phyloP scores from a whole-genome alignment of 305 asterid species.

The Vinca major region DNA sequence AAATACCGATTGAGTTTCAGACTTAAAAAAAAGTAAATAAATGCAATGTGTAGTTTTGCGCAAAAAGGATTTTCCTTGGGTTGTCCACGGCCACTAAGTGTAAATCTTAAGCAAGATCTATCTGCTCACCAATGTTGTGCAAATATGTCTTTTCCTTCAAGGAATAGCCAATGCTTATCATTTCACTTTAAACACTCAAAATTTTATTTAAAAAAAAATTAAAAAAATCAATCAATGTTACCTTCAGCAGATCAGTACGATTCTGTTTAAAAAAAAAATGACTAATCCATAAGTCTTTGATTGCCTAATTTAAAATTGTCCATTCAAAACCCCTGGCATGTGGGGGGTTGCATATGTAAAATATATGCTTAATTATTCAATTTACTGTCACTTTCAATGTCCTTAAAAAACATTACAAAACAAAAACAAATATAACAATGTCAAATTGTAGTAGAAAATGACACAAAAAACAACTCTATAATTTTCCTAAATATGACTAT shows the following conservation, averaged over 20 bases:
- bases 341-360: neutral
- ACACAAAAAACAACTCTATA: constrained; percentile 13
- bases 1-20: too few species aligned
- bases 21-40: too few species aligned
- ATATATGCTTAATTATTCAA: neutral
- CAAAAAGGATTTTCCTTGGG: too few species aligned
- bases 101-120: neutral
- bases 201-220: too few species aligned
- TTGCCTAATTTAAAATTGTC: neutral
- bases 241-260: neutral
- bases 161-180: neutral
- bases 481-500: neutral
- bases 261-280: neutral
- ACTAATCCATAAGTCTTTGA: too few species aligned
- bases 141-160: neutral
- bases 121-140: neutral
- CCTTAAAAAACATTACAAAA: neutral
- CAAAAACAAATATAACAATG: constrained; percentile 1
- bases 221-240: too few species aligned
- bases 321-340: neutral
- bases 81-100: constrained; percentile 5
- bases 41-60: too few species aligned
- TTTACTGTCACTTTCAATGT: constrained; percentile 14
- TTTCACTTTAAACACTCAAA: too few species aligned
- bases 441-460: neutral